phyloP scores from a whole-genome alignment of 768 basidiomycete species.

The Termitomyces sp. region DNA sequence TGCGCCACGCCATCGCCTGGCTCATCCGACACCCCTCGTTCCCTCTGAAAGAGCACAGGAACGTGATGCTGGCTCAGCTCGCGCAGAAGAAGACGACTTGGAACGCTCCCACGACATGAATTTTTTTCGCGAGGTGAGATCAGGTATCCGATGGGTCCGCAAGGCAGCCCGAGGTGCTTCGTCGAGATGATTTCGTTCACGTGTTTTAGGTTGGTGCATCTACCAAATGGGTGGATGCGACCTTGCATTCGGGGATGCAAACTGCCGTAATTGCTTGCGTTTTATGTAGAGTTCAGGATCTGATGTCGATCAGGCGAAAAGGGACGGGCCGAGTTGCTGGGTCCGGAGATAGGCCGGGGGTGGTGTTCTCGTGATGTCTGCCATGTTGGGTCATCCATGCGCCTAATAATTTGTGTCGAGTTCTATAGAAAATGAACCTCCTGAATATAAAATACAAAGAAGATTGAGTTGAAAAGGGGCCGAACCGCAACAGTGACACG shows the following conservation, averaged over 20 bases:
- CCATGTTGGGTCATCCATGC: slow-evolving; percentile 30
- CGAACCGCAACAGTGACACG: slow-evolving; percentile 40
- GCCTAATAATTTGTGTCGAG: slow-evolving; percentile 21
- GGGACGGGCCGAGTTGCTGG: slow-evolving; percentile 34
- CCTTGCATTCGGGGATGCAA: slow-evolving; percentile 28
- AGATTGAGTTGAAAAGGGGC: slow-evolving; percentile 37
- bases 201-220: slow-evolving; percentile 20
- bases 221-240: slow-evolving; percentile 20
- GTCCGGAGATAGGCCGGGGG: slow-evolving; percentile 45
- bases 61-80: slow-evolving; percentile 33
- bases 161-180: not conserved
- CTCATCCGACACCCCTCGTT: slow-evolving; percentile 27
- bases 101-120: slow-evolving; percentile 7
- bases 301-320: slow-evolving; percentile 37
- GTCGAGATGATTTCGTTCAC: slow-evolving; percentile 23
- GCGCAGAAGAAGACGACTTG: slow-evolving; percentile 2
- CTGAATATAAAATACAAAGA: slow-evolving; percentile 41
- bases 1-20: slow-evolving; percentile 41
- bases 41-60: slow-evolving; percentile 17
- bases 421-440: slow-evolving; percentile 29
- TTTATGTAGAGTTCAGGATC: slow-evolving; percentile 10
- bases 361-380: slow-evolving; percentile 40
- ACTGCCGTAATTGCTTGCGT: slow-evolving; percentile 26
- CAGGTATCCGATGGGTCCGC: slow-evolving; percentile 7
- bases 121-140: not conserved